Evolutionary conservation across 2,329 filamentous ascomycete species (phyloP).

Genomic region (Achaetomium macrosporum): DNA sequence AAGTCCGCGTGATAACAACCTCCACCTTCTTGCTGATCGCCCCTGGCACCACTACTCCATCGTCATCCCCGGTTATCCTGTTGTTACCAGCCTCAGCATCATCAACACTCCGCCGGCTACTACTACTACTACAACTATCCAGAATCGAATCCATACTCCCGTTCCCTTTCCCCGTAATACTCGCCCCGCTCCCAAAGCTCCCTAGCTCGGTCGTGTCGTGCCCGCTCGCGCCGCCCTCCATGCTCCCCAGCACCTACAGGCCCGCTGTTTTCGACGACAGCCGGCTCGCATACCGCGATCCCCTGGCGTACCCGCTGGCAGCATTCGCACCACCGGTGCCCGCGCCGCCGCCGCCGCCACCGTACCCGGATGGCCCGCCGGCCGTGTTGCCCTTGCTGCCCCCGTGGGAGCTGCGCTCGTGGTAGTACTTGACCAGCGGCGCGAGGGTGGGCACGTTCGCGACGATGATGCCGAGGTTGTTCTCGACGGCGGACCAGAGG

Average conservation of each 20-base stretch:
- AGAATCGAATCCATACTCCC: conserved; percentile 20
- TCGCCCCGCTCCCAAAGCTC: conserved; percentile 13
- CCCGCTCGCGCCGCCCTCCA: conserved; percentile 10
- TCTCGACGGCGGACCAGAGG: conserved; percentile 28
- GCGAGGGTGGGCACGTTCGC: conserved; percentile 28
- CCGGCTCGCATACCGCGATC: neutral
- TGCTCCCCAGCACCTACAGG: neutral
- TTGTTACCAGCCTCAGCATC: neutral
- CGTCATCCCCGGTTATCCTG: neutral
- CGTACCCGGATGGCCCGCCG: neutral
- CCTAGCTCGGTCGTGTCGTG: conserved; percentile 16
- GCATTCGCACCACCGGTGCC: too few relatives aligned
- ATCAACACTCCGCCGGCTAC: neutral
- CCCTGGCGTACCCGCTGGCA: neutral
- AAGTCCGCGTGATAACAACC: conserved; percentile 17
- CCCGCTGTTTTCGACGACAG: conserved; percentile 1
- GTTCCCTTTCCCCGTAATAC: conserved; percentile 6
- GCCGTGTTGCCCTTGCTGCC: neutral
- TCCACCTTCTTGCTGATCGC: conserved; percentile 22
- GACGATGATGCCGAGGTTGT: conserved; percentile 29
- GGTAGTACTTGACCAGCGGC: conserved; percentile 27
- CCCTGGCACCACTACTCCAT: neutral
- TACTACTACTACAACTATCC: neutral
- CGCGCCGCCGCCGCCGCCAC: too few relatives aligned
- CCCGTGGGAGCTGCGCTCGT: conserved; percentile 11